A percentile compares a stretch with the other conserved stretches of the same genome.
phyloP scores from a whole-genome alignment of 108 stramenopile genomes.

The Pinguiococcus pyrenoidosus region DNA sequence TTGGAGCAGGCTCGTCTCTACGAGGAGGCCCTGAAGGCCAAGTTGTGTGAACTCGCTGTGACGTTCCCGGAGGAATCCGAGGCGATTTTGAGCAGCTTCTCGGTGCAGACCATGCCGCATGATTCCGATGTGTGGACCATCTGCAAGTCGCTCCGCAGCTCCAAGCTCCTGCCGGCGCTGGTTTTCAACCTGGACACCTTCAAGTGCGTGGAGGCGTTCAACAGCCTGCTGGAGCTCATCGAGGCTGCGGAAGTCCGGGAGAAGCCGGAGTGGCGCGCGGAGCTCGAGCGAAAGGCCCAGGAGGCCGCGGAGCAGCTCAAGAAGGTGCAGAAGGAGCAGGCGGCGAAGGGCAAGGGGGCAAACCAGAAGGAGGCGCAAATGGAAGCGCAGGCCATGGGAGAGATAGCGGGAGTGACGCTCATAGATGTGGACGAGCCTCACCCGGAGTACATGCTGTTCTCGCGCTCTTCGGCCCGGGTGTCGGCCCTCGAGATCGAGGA shows the following conservation, averaged over 20 bases:
- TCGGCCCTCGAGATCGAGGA: constrained; percentile 61
- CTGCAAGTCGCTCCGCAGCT: constrained; percentile 1
- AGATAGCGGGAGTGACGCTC: constrained; percentile 22
- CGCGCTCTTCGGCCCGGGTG: constrained; percentile 26
- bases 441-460: constrained; percentile 80
- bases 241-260: constrained; percentile 46
- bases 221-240: constrained; percentile 66
- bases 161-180: constrained; percentile 67
- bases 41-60: constrained; percentile 56
- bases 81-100: too few species aligned
- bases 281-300: constrained; percentile 51
- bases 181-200: constrained; percentile 97
- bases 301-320: constrained; percentile 73
- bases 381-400: constrained; percentile 53
- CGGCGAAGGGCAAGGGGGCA: constrained; percentile 59
- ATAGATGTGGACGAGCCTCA: constrained; percentile 91
- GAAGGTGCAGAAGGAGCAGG: constrained; percentile 57
- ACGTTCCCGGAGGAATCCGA: constrained; percentile 56
- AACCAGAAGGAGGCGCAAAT: constrained; percentile 79
- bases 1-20: constrained; percentile 89
- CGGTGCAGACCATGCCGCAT: too few species aligned
- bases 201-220: constrained; percentile 89
- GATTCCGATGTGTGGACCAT: too few species aligned
- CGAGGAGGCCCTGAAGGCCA: constrained; percentile 74
- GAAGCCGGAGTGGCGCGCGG: constrained; percentile 44